Conservation (phyloP, 257 asterid genomes). For the Leptodermis oblonga region DNA sequence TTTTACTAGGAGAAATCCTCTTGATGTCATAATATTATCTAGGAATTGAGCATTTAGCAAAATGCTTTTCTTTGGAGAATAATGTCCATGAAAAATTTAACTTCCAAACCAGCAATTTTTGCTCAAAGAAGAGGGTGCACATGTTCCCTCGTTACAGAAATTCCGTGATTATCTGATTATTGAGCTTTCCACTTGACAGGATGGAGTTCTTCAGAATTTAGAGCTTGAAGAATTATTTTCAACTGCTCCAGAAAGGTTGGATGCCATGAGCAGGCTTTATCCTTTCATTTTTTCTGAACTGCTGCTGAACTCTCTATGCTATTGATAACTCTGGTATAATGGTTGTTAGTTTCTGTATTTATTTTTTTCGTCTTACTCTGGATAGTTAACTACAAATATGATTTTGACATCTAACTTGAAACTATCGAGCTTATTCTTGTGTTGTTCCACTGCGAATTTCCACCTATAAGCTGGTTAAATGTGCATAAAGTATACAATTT, state of each 20-base stretch:
- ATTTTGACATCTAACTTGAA: not conserved
- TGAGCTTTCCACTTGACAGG: conserved; percentile 49
- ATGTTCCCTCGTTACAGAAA: not conserved
- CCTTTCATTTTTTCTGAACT: not conserved
- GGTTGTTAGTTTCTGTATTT: not conserved
- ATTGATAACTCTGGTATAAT: not conserved
- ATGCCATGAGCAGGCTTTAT: conserved; percentile 1
- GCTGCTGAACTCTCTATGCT: not conserved
- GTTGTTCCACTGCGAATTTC: not conserved
- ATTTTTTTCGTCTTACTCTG: not conserved
- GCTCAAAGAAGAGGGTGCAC: not conserved
- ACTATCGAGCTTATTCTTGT: not conserved
- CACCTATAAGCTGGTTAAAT: not conserved
- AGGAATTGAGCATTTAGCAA: not conserved
- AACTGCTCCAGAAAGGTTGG: conserved; percentile 92
- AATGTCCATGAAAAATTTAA: not conserved
- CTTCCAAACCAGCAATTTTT: not conserved
- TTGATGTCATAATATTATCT: not conserved
- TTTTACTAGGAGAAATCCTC: not conserved
- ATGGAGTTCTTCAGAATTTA: conserved; percentile 67
- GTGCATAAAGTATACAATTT: not conserved
- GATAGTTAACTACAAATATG: not conserved
- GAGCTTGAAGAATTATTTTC: conserved; percentile 95
- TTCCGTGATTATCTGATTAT: not conserved
- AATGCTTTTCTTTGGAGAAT: not conserved